These are phyloP conservation scores for Erysiphe pulchra DNA, from an alignment of 2,329 filamentous ascomycete genomes.

Conservation along the genomic window DNA sequence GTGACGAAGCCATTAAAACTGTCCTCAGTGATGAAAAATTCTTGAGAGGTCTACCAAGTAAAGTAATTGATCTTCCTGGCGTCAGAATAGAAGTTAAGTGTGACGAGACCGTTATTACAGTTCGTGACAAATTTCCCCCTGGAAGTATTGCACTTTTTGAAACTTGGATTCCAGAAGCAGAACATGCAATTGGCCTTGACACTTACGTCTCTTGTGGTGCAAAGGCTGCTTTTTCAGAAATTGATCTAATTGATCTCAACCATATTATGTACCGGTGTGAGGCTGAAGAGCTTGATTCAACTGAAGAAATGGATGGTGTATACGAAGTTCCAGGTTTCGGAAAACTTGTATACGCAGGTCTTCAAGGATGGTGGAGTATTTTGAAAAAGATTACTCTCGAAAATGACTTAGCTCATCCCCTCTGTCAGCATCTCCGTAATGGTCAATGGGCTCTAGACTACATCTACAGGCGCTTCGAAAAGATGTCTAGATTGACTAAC, in stretches of 20 bases:
- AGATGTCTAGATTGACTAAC: slow-evolving; percentile 34
- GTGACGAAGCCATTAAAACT: slow-evolving; percentile 37
- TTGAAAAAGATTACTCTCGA: slow-evolving; percentile 61
- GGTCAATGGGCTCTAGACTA: slow-evolving; percentile 88
- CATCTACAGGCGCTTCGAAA: slow-evolving; percentile 51
- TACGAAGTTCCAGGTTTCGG: slow-evolving; percentile 72
- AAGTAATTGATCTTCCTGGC: slow-evolving; percentile 47
- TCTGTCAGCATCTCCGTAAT: slow-evolving; percentile 78
- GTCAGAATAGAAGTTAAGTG: slow-evolving; percentile 46
- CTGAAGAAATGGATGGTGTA: slow-evolving; percentile 55
- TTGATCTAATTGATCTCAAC: slow-evolving; percentile 66
- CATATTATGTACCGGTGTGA: slow-evolving; percentile 80
- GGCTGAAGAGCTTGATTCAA: slow-evolving; percentile 62
- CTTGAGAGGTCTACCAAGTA: slow-evolving; percentile 63
- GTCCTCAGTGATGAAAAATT: slow-evolving; percentile 42
- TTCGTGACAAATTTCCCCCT: slow-evolving; percentile 66
- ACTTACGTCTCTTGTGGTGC: slow-evolving; percentile 66
- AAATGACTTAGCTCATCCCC: slow-evolving; percentile 77
- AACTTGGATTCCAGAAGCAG: slow-evolving; percentile 76
- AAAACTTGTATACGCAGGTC: slow-evolving; percentile 70
- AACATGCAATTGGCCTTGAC: slow-evolving; percentile 63
- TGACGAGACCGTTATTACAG: slow-evolving; percentile 52
- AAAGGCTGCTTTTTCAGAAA: slow-evolving; percentile 47
- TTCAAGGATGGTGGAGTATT: slow-evolving; percentile 98
- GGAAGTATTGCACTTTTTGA: slow-evolving; percentile 90